phyloP scores from a whole-genome alignment of 768 basidiomycete genomes.

The Leccinum disarticulatum region DNA sequence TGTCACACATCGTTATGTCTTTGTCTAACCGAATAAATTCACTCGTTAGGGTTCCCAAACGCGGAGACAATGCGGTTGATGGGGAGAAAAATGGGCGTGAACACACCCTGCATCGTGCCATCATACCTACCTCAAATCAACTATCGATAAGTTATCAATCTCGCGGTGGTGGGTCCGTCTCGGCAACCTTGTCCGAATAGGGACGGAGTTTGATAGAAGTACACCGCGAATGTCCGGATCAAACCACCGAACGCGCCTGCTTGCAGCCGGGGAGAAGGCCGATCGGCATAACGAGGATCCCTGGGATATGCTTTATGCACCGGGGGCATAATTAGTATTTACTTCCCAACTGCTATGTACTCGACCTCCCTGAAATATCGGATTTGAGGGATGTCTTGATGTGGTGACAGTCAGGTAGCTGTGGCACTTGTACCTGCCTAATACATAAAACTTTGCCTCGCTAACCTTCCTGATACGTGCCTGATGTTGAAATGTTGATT shows the following conservation, averaged over 20 bases:
- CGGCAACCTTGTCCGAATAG: too few species aligned
- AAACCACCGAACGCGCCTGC: neutral
- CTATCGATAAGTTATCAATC: neutral
- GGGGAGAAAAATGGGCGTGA: constrained; percentile 27
- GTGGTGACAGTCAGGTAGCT: too few species aligned
- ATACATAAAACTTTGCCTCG: too few species aligned
- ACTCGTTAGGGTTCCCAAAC: neutral
- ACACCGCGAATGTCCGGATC: neutral
- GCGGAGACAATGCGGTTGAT: constrained; percentile 27
- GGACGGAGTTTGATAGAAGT: neutral
- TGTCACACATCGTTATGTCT: constrained; percentile 14
- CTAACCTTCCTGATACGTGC: too few species aligned
- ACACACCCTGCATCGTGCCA: neutral
- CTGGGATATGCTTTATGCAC: neutral
- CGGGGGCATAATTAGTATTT: too few species aligned
- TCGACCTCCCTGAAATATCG: too few species aligned
- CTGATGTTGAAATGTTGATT: too few species aligned
- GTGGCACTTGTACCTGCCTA: too few species aligned
- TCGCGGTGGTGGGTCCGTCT: neutral
- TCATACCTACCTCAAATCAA: neutral
- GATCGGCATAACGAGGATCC: neutral
- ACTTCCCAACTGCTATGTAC: too few species aligned
- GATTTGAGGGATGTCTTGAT: too few species aligned
- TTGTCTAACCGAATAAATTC: neutral
- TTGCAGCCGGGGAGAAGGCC: neutral